phyloP scores from a whole-genome alignment of 331 rosid species.

The Phaseolus coccineus region DNA sequence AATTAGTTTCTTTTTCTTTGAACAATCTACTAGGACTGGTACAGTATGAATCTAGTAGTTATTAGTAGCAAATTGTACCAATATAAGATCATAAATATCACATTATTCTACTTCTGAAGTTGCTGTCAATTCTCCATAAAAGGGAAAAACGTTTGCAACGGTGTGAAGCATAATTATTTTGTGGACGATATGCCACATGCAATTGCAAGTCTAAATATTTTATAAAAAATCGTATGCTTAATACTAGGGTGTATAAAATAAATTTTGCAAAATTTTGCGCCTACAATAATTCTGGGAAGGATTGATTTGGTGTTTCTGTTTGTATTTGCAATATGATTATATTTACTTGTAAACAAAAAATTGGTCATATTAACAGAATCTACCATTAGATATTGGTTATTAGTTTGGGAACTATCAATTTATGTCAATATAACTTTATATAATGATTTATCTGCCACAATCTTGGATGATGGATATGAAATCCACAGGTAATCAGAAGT shows the following conservation, averaged over 20 bases:
- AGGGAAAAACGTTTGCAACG: not conserved
- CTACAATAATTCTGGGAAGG: constrained; percentile 3
- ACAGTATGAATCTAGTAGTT: constrained; percentile 9
- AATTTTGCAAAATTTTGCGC: constrained; percentile 23
- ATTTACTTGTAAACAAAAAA: not conserved
- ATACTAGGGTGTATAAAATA: constrained; percentile 2
- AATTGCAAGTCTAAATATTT: not conserved
- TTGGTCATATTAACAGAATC: constrained; percentile 28
- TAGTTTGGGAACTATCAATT: constrained; percentile 22
- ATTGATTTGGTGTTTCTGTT: constrained; percentile 21
- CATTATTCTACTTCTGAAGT: constrained; percentile 16
- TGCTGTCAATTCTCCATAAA: constrained; percentile 16
- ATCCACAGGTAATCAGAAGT: constrained; percentile 84
- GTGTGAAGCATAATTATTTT: constrained; percentile 30
- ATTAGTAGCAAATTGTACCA: constrained; percentile 14
- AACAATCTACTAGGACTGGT: constrained; percentile 12
- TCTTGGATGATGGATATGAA: constrained; percentile 44
- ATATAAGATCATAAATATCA: constrained; percentile 22
- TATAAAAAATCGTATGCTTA: constrained; percentile 2
- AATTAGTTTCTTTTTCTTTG: constrained; percentile 18
- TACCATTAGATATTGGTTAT: constrained; percentile 8
- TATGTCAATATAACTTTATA: constrained; percentile 35
- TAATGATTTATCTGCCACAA: constrained; percentile 18
- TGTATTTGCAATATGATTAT: constrained; percentile 17
- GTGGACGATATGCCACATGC: constrained; percentile 21